Evolutionary conservation across 1,284 basidiomycete genomes (phyloP), one percentile per base, ranked within the genome.

Genomic region (Moesziomyces aphidis): DNA sequence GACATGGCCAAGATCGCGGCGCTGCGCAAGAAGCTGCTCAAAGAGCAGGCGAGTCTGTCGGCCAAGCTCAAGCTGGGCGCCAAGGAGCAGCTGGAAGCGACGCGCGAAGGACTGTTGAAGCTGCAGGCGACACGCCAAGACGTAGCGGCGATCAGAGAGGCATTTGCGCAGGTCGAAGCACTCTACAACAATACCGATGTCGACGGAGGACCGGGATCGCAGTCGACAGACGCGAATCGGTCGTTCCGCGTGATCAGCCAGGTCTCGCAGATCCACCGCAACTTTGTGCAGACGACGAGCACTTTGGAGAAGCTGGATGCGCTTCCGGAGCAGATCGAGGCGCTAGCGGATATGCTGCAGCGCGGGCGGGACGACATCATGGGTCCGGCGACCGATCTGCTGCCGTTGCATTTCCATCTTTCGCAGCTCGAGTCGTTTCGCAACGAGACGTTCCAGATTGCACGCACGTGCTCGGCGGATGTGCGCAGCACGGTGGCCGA

Each of bases 21-120:
- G 1, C 93, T 94, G 80, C 90, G 94, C 68, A 96, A 95, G 88
- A 97, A 97, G 85, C 89, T 98, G 28, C 91, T 95, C 86, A 97
- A 96, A 86, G 96, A 99, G 86, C 96, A 97, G 86, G 90, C 93
- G 0, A 92, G 93, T n/a, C 93, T 99, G 71, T 94, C 97, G 81
- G 91, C 93, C 5, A 90, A 96, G 80, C 90, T 99, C 50, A 93
- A 95, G 81, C 91, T 89, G 67, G 95, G 95, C 17, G 94, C 97
- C 63, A 95, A 93, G 84, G 93, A 96, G 70, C 96, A 98, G 85
- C 88, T 99, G 9, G 92, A 95, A 81, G 90, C 93, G 0, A 97
- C 95, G 10, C 88, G 94, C 50, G 92, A 95, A 65, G 96, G 94
- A 0, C 88, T 99, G 61, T 87, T 91, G 66, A 95, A 93, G 83